Evolutionary conservation across 192 early-diverging fungal species (phyloP).

Genomic region (Gamsiella multidivaricata): DNA sequence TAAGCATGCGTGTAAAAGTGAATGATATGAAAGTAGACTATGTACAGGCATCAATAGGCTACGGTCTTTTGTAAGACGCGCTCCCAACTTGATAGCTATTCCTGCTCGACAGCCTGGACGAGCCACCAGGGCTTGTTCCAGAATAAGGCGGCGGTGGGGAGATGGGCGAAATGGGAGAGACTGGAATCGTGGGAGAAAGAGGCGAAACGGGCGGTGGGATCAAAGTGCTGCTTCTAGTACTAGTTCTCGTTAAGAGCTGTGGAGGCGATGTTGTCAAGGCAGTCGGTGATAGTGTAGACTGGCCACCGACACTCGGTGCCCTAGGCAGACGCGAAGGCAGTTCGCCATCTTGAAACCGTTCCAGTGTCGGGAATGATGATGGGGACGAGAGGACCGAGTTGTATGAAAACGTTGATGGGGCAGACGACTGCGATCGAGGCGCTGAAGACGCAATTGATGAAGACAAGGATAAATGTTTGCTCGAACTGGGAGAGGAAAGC

Average conservation of each 20-base stretch:
- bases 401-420: background rate
- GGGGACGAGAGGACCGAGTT: background rate
- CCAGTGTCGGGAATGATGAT: background rate
- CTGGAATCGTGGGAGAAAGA: background rate
- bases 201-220: background rate
- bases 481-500: background rate
- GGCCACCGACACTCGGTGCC: background rate
- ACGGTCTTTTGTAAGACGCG: background rate
- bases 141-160: constrained; percentile 10
- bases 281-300: background rate
- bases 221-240: background rate
- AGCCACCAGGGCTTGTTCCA: constrained; percentile 4
- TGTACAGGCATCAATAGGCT: too few relatives aligned
- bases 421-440: background rate
- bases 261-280: background rate
- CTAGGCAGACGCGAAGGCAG: background rate
- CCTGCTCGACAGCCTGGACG: constrained; percentile 27
- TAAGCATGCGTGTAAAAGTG: too few relatives aligned
- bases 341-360: background rate
- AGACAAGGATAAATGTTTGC: background rate
- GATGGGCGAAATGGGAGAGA: constrained; percentile 41
- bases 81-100: background rate
- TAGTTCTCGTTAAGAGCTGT: background rate
- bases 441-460: background rate
- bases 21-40: too few relatives aligned